Conservation (phyloP, 2,329 filamentous ascomycete species). For the Paradendryphiella salina region DNA sequence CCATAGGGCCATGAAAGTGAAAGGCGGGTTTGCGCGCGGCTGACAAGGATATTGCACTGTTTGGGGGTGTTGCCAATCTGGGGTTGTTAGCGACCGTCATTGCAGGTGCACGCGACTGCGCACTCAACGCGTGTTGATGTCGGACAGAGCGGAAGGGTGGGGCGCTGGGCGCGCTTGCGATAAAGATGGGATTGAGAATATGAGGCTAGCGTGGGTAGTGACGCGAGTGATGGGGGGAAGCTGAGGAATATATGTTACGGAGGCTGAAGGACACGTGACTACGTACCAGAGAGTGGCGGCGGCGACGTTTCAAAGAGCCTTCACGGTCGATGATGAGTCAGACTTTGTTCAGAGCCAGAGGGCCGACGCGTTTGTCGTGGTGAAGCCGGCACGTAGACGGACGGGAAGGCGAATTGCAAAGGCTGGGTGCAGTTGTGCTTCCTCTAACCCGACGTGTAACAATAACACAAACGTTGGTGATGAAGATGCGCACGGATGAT, state of each 20-base stretch:
- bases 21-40: constrained; percentile 28
- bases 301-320: constrained; percentile 24
- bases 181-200: constrained; percentile 15
- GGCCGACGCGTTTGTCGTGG: constrained; percentile 31
- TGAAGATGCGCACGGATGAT: constrained; percentile 27
- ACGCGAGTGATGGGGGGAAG: constrained; percentile 13
- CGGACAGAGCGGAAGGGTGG: constrained; percentile 3
- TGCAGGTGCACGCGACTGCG: constrained; percentile 22
- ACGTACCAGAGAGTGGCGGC: constrained; percentile 37
- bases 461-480: constrained; percentile 26
- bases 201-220: constrained; percentile 27
- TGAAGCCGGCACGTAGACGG: constrained; percentile 23
- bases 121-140: constrained; percentile 21
- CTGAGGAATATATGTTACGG: constrained; percentile 27
- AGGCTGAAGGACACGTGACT: constrained; percentile 44
- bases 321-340: constrained; percentile 35
- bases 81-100: constrained; percentile 22
- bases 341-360: constrained; percentile 14
- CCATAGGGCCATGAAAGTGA: constrained; percentile 46
- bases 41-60: constrained; percentile 14
- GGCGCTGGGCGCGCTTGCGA: constrained; percentile 20
- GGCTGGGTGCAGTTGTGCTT: constrained; percentile 25
- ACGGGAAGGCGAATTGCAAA: constrained; percentile 7
- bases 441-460: constrained; percentile 17
- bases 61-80: constrained; percentile 19